Evolutionary conservation across 1,284 basidiomycete species (phyloP).

Genomic region (Meira miltonrushii): DNA sequence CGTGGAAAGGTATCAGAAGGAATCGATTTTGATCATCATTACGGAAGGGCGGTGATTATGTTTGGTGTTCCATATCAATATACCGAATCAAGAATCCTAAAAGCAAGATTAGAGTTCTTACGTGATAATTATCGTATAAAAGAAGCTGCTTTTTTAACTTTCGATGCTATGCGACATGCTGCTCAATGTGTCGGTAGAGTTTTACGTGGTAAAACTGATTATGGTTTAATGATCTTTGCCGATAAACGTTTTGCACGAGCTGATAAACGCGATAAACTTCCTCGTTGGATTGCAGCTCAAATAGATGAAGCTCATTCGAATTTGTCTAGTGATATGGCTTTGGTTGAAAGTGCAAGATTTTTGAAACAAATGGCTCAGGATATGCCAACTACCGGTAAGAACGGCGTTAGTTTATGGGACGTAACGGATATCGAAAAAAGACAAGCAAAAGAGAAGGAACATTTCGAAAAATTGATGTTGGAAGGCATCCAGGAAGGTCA

Average conservation of each 20-base stretch:
- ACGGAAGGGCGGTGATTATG: slow-evolving; percentile 98
- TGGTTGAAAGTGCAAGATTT: slow-evolving; percentile 91
- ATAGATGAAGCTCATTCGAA: slow-evolving; percentile 90
- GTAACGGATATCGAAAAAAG: slow-evolving; percentile 74
- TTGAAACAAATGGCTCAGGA: slow-evolving; percentile 97
- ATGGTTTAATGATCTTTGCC: slow-evolving; percentile 98
- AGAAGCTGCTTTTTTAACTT: slow-evolving; percentile 96
- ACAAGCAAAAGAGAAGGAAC: slow-evolving; percentile 68
- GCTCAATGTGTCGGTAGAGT: slow-evolving; percentile 98
- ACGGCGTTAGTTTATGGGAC: slow-evolving; percentile 90
- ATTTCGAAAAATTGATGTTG: slow-evolving; percentile 39
- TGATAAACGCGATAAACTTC: slow-evolving; percentile 93
- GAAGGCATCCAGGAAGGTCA: slow-evolving; percentile 4
- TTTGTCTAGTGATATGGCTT: slow-evolving; percentile 95
- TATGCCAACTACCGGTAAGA: slow-evolving; percentile 74
- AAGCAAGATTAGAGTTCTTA: slow-evolving; percentile 92
- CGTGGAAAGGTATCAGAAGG: slow-evolving; percentile 99
- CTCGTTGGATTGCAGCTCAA: slow-evolving; percentile 98
- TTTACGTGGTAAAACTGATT: slow-evolving; percentile 95
- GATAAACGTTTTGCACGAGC: slow-evolving; percentile 95
- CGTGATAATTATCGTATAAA: slow-evolving; percentile 97
- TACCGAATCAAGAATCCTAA: slow-evolving; percentile 94
- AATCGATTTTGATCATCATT: slow-evolving; percentile 96
- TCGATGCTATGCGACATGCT: slow-evolving; percentile 98
- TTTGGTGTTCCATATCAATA: slow-evolving; percentile 99